These are phyloP conservation scores for Drechslera avenae DNA, from an alignment of 2,329 filamentous ascomycete genomes.

Conservation along the genomic window DNA sequence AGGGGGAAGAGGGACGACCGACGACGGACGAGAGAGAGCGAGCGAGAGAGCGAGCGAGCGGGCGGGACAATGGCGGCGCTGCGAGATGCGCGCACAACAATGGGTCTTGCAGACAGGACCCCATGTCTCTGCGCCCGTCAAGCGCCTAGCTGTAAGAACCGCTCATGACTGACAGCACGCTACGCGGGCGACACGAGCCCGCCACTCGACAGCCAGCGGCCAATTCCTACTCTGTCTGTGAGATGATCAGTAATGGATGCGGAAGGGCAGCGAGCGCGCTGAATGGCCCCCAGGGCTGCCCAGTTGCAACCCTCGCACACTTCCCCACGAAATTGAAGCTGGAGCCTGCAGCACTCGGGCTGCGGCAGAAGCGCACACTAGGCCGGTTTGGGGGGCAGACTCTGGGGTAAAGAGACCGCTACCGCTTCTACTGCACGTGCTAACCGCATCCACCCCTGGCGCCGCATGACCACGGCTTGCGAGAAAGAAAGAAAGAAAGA, in stretches of 20 bases:
- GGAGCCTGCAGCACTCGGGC: constrained; percentile 17
- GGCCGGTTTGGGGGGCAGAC: constrained; percentile 10
- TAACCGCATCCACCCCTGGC: constrained; percentile 20
- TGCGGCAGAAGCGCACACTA: constrained; percentile 18
- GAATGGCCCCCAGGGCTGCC: not conserved
- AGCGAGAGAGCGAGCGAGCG: constrained; percentile 26
- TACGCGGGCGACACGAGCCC: constrained; percentile 13
- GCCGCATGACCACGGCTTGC: constrained; percentile 22
- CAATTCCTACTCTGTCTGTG: constrained; percentile 1
- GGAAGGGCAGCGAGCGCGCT: constrained; percentile 1
- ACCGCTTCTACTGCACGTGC: constrained; percentile 11
- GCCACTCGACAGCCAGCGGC: not conserved
- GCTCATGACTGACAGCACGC: constrained; percentile 27
- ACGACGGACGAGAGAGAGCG: too few relatives aligned
- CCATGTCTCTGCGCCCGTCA: constrained; percentile 21
- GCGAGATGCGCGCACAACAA: constrained; percentile 26
- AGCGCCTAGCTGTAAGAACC: constrained; percentile 31
- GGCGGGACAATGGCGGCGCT: constrained; percentile 23
- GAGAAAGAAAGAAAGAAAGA: too few relatives aligned
- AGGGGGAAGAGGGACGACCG: too few relatives aligned
- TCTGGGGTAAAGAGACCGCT: constrained; percentile 20
- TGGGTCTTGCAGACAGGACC: constrained; percentile 25
- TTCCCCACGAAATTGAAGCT: constrained; percentile 17
- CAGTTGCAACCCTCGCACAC: constrained; percentile 4
- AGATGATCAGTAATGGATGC: not conserved